A percentile compares a stretch with the other conserved stretches of the same genome.
phyloP scores from a whole-genome alignment of 495 filamentous ascomycete genomes.

The Neurospora sp. region DNA sequence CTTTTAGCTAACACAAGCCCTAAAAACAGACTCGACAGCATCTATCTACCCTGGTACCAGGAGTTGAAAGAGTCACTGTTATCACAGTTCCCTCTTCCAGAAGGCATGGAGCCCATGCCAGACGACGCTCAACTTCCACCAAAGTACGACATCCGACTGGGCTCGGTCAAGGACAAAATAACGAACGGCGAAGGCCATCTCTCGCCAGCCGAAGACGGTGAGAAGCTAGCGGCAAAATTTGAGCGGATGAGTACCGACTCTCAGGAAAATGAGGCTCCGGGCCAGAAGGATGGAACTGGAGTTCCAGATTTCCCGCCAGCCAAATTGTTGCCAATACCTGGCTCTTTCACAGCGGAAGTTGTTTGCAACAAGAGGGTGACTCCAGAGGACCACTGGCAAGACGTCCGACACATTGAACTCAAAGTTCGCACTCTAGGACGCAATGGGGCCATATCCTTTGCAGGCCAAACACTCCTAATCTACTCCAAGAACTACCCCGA shows the following conservation, averaged over 20 bases:
- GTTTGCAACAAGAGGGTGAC: slow-evolving; percentile 63
- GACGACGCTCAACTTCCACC: slow-evolving; percentile 67
- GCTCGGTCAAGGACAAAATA: not conserved
- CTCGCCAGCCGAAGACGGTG: not conserved
- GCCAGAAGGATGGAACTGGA: not conserved
- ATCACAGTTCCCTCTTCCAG: slow-evolving; percentile 55
- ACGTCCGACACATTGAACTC: slow-evolving; percentile 41
- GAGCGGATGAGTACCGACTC: not conserved
- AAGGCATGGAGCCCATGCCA: slow-evolving; percentile 57
- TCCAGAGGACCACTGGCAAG: slow-evolving; percentile 74
- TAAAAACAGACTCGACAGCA: slow-evolving; percentile 52
- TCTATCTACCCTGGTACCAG: slow-evolving; percentile 67
- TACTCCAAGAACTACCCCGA: slow-evolving; percentile 76
- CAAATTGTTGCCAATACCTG: slow-evolving; percentile 46
- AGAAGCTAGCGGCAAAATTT: not conserved
- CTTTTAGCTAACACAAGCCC: not conserved
- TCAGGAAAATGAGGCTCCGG: not conserved
- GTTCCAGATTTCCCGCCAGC: slow-evolving; percentile 21
- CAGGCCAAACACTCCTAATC: slow-evolving; percentile 69
- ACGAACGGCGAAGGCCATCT: not conserved
- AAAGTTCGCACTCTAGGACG: not conserved
- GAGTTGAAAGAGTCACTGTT: slow-evolving; percentile 56
- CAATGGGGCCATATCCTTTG: slow-evolving; percentile 17
- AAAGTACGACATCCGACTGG: slow-evolving; percentile 59
- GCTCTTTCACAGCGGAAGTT: slow-evolving; percentile 33